Conservation (phyloP, 805 yeast genomes). For the Clavispora phyllophila region DNA sequence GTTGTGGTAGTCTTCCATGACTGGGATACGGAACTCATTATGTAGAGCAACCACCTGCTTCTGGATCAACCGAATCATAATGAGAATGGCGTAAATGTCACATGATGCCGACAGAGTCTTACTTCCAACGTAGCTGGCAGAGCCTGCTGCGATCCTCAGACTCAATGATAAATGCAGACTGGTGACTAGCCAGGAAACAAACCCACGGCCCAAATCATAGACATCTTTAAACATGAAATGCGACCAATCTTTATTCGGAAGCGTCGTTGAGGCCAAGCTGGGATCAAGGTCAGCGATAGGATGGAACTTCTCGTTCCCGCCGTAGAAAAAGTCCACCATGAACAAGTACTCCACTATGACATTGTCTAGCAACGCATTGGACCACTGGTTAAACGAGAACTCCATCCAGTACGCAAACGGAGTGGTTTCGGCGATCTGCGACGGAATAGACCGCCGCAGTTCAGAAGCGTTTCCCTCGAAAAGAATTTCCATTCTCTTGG, state of each 20-base stretch:
- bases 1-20: constrained; percentile 65
- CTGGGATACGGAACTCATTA: constrained; percentile 60
- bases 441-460: constrained; percentile 43
- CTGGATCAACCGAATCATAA: constrained; percentile 69
- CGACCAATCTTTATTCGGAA: constrained; percentile 25
- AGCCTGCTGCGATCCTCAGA: constrained; percentile 14
- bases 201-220: constrained; percentile 41
- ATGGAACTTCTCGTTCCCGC: constrained; percentile 35
- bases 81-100: constrained; percentile 75
- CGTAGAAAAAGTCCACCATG: constrained; percentile 62
- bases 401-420: constrained; percentile 66
- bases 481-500: constrained; percentile 52
- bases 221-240: constrained; percentile 33
- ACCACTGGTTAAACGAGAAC: constrained; percentile 66
- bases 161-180: constrained; percentile 32
- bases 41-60: constrained; percentile 61
- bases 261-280: constrained; percentile 3
- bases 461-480: constrained; percentile 36
- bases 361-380: constrained; percentile 70
- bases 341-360: constrained; percentile 72
- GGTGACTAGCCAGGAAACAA: constrained; percentile 38
- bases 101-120: constrained; percentile 30
- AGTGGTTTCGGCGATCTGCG: constrained; percentile 79
- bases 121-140: constrained; percentile 27
- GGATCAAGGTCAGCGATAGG: constrained; percentile 15